A percentile compares a stretch with the other conserved stretches of the same genome.
These are phyloP conservation scores for Neofusicoccum parvum DNA, from an alignment of 2,329 filamentous ascomycete species.

Conservation along the genomic window DNA sequence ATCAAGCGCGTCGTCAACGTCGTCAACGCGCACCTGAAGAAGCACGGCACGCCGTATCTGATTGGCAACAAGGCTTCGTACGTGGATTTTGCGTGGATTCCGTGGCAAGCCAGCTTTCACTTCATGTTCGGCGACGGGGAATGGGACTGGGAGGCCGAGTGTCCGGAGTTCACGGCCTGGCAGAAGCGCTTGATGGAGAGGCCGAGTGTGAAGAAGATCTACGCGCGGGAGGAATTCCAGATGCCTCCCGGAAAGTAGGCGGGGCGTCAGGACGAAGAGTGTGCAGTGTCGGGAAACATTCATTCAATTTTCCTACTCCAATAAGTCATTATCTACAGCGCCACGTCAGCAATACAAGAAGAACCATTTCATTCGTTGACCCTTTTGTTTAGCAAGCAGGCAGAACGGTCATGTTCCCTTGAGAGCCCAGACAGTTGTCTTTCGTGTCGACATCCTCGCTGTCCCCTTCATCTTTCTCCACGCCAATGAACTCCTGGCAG, in stretches of 20 bases:
- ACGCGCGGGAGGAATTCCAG: background rate
- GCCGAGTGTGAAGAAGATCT: conserved; percentile 29
- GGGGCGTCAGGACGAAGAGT: too few relatives aligned
- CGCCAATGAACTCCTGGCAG: conserved; percentile 33
- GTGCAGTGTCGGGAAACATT: too few relatives aligned
- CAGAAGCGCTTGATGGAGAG: conserved; percentile 30
- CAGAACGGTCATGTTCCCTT: background rate
- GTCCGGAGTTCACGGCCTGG: conserved; percentile 32
- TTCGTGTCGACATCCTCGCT: background rate
- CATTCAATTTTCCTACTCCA: too few relatives aligned
- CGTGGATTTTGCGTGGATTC: conserved; percentile 45
- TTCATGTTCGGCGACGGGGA: conserved; percentile 19
- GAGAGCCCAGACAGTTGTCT: background rate
- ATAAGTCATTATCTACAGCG: too few relatives aligned
- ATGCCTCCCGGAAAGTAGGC: too few relatives aligned
- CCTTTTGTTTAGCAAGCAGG: too few relatives aligned
- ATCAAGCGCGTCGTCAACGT: conserved; percentile 48
- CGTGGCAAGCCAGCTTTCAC: conserved; percentile 33
- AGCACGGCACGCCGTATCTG: conserved; percentile 38
- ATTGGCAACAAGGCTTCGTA: conserved; percentile 47
- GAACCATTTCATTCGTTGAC: too few relatives aligned
- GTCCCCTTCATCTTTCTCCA: conserved; percentile 29
- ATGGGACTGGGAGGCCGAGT: conserved; percentile 30
- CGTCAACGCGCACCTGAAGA: conserved; percentile 42
- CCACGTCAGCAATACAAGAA: too few relatives aligned